Evolutionary conservation across 2,329 filamentous ascomycete genomes (phyloP).

Genomic region (Stachybotrys chartarum): DNA sequence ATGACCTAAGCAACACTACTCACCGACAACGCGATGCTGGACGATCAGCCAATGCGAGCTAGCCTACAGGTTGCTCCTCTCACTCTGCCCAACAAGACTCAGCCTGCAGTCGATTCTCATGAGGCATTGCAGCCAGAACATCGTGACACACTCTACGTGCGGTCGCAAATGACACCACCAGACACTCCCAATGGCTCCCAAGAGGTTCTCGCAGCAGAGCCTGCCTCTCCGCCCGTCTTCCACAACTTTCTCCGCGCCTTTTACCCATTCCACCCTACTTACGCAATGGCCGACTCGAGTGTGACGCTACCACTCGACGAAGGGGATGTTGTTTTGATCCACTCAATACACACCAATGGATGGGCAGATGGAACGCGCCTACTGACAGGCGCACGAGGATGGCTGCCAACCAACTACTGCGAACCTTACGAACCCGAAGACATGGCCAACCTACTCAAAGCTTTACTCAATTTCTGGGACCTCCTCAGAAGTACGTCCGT

Average conservation of each 20-base stretch:
- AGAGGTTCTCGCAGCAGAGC: conserved; percentile 43
- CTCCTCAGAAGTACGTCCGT: conserved; percentile 71
- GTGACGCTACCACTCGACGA: conserved; percentile 84
- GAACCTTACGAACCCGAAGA: conserved; percentile 86
- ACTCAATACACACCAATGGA: conserved; percentile 95
- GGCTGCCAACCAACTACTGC: conserved; percentile 98
- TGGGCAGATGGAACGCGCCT: conserved; percentile 96
- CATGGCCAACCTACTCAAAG: conserved; percentile 77
- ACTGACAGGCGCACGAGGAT: conserved; percentile 78
- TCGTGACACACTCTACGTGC: conserved; percentile 34
- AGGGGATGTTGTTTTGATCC: conserved; percentile 87
- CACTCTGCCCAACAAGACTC: conserved; percentile 37
- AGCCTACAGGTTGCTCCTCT: conserved; percentile 57
- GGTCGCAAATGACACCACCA: conserved; percentile 68
- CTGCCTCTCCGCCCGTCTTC: conserved; percentile 58
- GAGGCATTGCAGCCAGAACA: conserved; percentile 19
- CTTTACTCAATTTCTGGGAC: conserved; percentile 89
- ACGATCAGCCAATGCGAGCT: conserved; percentile 40
- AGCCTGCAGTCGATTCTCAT: conserved; percentile 17
- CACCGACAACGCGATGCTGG: conserved; percentile 27
- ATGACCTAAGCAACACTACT: conserved; percentile 20
- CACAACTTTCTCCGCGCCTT: conserved; percentile 94
- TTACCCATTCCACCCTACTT: conserved; percentile 80
- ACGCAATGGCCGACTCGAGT: conserved; percentile 71
- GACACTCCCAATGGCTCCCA: conserved; percentile 64